Evolutionary conservation across 306 rosid genomes (phyloP), one percentile per base, ranked within the genome.

Genomic region (Fragaria nilgerrensis): DNA sequence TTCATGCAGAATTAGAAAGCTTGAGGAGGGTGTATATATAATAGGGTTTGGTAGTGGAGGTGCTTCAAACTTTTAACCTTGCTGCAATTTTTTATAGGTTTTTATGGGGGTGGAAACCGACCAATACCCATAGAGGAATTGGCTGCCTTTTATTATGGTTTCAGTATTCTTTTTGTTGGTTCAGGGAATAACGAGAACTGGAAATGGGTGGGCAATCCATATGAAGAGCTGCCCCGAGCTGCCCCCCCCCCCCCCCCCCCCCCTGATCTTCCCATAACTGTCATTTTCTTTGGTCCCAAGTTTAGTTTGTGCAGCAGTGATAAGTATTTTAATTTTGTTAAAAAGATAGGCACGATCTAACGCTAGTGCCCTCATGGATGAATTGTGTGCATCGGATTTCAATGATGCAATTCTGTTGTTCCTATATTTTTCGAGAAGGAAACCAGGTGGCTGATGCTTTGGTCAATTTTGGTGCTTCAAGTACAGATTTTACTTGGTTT

Each of bases 211-310:
- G 81, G 76, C 67, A 75, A 75, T 75, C 47, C 73, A 83, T 81
- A 78, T 73, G 23, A 2, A 41, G 27, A 19, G 22, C 19, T 32
- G 70, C 82, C 81, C 82, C n/a, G n/a, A n/a, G n/a, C n/a, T n/a
- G n/a, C 86, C 82, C 97, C 9, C 9, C 73, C 81, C 82, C 83
- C 86, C 81, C 97, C 22, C 9, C 73, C 81, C 82, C 81, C 87
- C 82, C 93, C 87, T 85, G 96, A 86, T 88, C 92, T 80, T 82
- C 90, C 91, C 93, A 88, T 84, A 79, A 88, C 88, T 78, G 82
- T 82, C 87, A 73, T 72, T 81, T 81, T 83, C 85, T 83, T 71
- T 41, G 81, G 68, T 39, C 68, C 39, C 68, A 23, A 56, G 23
- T 39, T 9, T 15, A 22, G 68, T 73, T 55, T 34, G 55, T 55